Evolutionary conservation across 257 asterid genomes (phyloP).

Genomic region (Schizonepeta tenuifolia): DNA sequence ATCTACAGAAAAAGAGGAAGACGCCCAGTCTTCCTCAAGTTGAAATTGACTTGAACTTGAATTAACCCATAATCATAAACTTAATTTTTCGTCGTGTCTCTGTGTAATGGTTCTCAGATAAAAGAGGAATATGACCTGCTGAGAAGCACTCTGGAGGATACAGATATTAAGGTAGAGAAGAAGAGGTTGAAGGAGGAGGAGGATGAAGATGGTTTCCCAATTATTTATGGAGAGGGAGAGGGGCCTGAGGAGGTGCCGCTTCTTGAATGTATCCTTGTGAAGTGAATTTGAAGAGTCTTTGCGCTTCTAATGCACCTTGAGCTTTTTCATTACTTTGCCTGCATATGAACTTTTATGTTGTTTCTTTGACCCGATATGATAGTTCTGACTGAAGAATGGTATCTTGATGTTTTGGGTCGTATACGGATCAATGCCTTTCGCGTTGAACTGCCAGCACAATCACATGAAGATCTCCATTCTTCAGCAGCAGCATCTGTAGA

Average conservation of each 20-base stretch:
- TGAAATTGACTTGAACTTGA: slow-evolving; percentile 7
- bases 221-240: background rate
- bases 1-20: background rate
- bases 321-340: slow-evolving; percentile 17
- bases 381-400: slow-evolving; percentile 93
- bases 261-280: slow-evolving; percentile 73
- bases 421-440: slow-evolving; percentile 89
- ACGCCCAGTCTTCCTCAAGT: background rate
- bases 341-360: slow-evolving; percentile 21
- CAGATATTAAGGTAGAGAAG: slow-evolving; percentile 37
- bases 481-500: slow-evolving; percentile 80
- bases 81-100: background rate
- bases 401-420: slow-evolving; percentile 66
- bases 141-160: slow-evolving; percentile 53
- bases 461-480: slow-evolving; percentile 72
- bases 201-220: background rate
- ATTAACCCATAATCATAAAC: background rate
- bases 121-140: slow-evolving; percentile 62
- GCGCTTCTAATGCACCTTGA: background rate
- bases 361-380: slow-evolving; percentile 55
- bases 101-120: slow-evolving; percentile 49
- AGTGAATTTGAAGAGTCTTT: slow-evolving; percentile 22
- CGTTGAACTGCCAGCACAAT: slow-evolving; percentile 69
- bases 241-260: slow-evolving; percentile 48
- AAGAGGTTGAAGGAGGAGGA: background rate